Conservation (phyloP, 2,329 filamentous ascomycete genomes). For the Aspergillus eucalypticola region DNA sequence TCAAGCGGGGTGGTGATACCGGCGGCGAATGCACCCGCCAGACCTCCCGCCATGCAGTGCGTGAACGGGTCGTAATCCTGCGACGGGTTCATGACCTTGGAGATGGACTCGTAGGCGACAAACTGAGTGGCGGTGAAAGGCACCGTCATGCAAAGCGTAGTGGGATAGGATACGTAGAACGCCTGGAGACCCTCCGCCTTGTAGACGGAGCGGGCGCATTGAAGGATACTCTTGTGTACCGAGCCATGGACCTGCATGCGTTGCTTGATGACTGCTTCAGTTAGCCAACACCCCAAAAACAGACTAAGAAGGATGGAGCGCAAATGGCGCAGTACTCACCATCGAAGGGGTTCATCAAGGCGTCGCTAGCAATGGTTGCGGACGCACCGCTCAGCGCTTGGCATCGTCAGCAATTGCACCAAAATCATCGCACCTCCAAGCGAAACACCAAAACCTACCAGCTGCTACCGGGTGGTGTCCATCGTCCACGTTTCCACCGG, state of each 20-base stretch:
- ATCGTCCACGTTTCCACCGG: slow-evolving; percentile 81
- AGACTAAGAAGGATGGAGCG: not conserved
- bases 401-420: slow-evolving; percentile 36
- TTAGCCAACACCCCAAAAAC: slow-evolving; percentile 9
- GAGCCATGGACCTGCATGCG: slow-evolving; percentile 98
- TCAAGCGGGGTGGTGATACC: slow-evolving; percentile 95
- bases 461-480: slow-evolving; percentile 93
- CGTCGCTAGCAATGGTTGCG: slow-evolving; percentile 95
- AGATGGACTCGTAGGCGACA: slow-evolving; percentile 95
- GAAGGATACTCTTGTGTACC: slow-evolving; percentile 79
- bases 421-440: not conserved
- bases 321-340: slow-evolving; percentile 57
- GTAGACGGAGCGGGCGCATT: slow-evolving; percentile 89
- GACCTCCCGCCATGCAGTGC: slow-evolving; percentile 86
- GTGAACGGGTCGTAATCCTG: slow-evolving; percentile 83
- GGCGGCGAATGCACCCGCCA: slow-evolving; percentile 90
- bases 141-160: slow-evolving; percentile 96
- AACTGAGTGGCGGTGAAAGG: slow-evolving; percentile 97
- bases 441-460: slow-evolving; percentile 56
- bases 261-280: slow-evolving; percentile 84
- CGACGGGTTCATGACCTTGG: slow-evolving; percentile 84
- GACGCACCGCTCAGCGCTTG: slow-evolving; percentile 88
- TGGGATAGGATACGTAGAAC: slow-evolving; percentile 98
- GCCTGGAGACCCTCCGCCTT: slow-evolving; percentile 81
- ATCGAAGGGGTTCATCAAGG: slow-evolving; percentile 99